These are phyloP conservation scores for Talaromyces sp. DNA, from an alignment of 2,329 filamentous ascomycete genomes.

Conservation along the genomic window DNA sequence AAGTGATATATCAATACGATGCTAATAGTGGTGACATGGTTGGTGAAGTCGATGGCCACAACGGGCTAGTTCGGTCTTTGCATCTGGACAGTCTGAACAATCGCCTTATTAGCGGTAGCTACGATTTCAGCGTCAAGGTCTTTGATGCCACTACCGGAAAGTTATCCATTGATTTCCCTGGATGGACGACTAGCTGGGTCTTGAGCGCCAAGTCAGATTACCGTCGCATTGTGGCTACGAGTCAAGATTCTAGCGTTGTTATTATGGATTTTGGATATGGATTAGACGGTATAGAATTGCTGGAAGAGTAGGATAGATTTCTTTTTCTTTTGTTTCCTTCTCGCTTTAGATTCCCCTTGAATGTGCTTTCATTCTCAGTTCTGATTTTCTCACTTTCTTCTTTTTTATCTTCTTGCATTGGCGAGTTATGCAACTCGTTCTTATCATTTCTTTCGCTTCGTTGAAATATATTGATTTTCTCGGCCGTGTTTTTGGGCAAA, in stretches of 20 bases:
- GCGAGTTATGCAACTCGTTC: conserved; percentile 26
- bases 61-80: conserved; percentile 78
- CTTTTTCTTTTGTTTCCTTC: conserved; percentile 13
- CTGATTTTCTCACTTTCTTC: not conserved
- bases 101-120: conserved; percentile 83
- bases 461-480: conserved; percentile 13
- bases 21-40: conserved; percentile 82
- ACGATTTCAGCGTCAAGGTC: conserved; percentile 93
- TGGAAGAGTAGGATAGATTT: conserved; percentile 36
- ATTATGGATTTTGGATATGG: conserved; percentile 84
- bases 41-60: conserved; percentile 74
- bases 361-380: conserved; percentile 6
- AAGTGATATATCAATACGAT: conserved; percentile 93
- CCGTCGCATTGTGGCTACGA: conserved; percentile 86
- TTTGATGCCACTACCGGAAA: conserved; percentile 79
- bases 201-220: conserved; percentile 95
- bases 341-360: conserved; percentile 14
- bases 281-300: conserved; percentile 49
- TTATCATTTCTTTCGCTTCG: conserved; percentile 22
- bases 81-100: conserved; percentile 85
- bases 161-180: conserved; percentile 77
- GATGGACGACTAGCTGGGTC: conserved; percentile 96
- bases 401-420: conserved; percentile 10
- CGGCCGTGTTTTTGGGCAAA: not conserved
- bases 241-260: conserved; percentile 85